Conservation (phyloP, 768 basidiomycete genomes). For the Boletus fagicola region DNA sequence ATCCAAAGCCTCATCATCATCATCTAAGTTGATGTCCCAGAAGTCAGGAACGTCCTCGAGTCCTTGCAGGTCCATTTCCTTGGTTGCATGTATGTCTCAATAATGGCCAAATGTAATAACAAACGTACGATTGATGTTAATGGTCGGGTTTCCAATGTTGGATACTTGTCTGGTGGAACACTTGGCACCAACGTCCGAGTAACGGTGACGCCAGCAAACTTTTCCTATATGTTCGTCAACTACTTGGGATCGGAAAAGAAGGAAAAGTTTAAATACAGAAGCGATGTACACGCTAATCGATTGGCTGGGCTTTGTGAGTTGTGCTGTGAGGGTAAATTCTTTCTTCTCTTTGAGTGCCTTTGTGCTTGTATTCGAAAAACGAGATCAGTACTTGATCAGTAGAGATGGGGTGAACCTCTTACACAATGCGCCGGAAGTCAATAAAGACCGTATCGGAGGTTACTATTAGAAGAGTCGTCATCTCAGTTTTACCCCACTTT, state of each 20-base stretch:
- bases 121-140: slow-evolving; percentile 50
- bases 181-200: slow-evolving; percentile 56
- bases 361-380: slow-evolving; percentile 46
- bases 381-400: slow-evolving; percentile 2
- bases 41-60: slow-evolving; percentile 69
- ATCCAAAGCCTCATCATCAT: slow-evolving; percentile 25
- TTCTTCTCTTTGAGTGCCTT: slow-evolving; percentile 60
- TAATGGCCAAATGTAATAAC: background rate
- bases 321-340: slow-evolving; percentile 56
- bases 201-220: slow-evolving; percentile 63
- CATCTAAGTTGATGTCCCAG: slow-evolving; percentile 48
- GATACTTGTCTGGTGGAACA: slow-evolving; percentile 55
- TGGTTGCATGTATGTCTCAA: slow-evolving; percentile 6
- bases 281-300: slow-evolving; percentile 55
- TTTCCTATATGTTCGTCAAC: slow-evolving; percentile 52
- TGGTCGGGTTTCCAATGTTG: slow-evolving; percentile 72
- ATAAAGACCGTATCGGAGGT: slow-evolving; percentile 74
- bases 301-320: slow-evolving; percentile 77
- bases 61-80: slow-evolving; percentile 68
- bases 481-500: slow-evolving; percentile 47
- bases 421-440: slow-evolving; percentile 82
- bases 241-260: slow-evolving; percentile 9
- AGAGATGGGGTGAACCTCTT: slow-evolving; percentile 19
- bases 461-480: slow-evolving; percentile 69
- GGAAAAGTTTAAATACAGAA: slow-evolving; percentile 44